Percentiles rank a stretch among this genome's conserved stretches.
Evolutionary conservation across 331 rosid genomes (phyloP).

Genomic region (Spiraea crenata): DNA sequence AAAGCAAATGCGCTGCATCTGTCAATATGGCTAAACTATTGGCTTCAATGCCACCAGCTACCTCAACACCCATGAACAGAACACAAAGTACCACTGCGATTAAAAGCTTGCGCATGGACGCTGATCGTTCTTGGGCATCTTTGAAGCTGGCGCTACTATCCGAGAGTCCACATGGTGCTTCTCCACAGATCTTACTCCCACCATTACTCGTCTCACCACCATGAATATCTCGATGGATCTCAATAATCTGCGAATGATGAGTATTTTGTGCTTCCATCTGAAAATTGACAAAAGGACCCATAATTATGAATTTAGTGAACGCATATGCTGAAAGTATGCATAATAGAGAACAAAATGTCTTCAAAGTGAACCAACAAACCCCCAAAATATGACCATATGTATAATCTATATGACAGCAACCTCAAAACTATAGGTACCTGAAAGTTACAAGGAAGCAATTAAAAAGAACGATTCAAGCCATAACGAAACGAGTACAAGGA

Average conservation of each 20-base stretch:
- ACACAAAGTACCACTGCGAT: constrained; percentile 63
- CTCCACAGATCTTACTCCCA: constrained; percentile 64
- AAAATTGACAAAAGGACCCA: constrained; percentile 1
- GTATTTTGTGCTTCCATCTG: constrained; percentile 57
- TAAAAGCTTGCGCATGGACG: constrained; percentile 64
- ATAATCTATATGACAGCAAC: neutral
- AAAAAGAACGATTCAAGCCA: neutral
- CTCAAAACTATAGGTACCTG: neutral
- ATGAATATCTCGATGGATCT: constrained; percentile 38
- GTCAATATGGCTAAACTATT: constrained; percentile 78
- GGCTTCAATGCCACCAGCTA: constrained; percentile 71
- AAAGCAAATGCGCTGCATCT: constrained; percentile 81
- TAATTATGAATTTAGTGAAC: neutral
- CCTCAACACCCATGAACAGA: constrained; percentile 65
- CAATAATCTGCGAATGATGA: constrained; percentile 45
- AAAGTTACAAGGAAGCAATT: neutral
- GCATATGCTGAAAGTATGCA: neutral
- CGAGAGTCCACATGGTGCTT: constrained; percentile 64
- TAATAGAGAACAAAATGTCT: neutral
- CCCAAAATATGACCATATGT: neutral
- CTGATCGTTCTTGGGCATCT: constrained; percentile 63
- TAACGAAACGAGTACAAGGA: neutral
- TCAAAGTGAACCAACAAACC: neutral
- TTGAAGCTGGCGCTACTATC: constrained; percentile 52
- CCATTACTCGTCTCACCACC: constrained; percentile 26